Evolutionary conservation across 2,329 filamentous ascomycete species (phyloP).

Genomic region (Colletotrichum higginsianum): DNA sequence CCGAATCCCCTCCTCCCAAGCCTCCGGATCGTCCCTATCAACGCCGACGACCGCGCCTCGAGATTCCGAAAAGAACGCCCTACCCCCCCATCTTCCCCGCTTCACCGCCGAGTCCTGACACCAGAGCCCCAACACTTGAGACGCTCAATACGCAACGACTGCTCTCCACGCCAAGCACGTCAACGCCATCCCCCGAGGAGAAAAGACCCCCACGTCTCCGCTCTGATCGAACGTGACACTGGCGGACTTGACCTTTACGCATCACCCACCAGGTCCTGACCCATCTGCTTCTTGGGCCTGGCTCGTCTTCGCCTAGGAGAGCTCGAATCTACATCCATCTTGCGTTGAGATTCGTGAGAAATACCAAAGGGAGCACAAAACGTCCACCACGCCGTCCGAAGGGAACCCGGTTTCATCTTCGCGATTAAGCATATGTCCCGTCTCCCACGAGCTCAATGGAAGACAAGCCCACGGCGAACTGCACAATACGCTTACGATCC

Average conservation of each 20-base stretch:
- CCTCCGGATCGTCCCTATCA: slow-evolving; percentile 35
- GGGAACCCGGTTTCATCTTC: neutral
- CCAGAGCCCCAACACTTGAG: too few relatives aligned
- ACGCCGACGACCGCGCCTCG: slow-evolving; percentile 3
- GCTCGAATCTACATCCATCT: neutral
- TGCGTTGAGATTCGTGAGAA: neutral
- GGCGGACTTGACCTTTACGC: neutral
- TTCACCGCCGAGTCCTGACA: neutral
- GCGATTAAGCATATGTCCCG: neutral
- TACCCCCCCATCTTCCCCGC: slow-evolving; percentile 9
- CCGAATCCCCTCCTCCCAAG: slow-evolving; percentile 15
- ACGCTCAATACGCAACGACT: neutral
- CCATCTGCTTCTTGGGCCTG: neutral
- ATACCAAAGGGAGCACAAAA: neutral
- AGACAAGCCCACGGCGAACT: neutral
- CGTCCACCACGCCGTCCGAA: neutral
- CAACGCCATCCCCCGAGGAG: neutral
- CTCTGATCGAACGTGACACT: neutral
- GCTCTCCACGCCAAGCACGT: slow-evolving; percentile 2
- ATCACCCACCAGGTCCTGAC: neutral
- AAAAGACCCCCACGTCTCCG: neutral
- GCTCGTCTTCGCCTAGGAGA: neutral
- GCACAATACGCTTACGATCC: too few relatives aligned
- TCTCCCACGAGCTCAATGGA: neutral
- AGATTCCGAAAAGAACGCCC: neutral